Evolutionary conservation across 2,329 filamentous ascomycete species (phyloP), one percentile per base, ranked within the genome.

Genomic region (Diaporthe sp.): DNA sequence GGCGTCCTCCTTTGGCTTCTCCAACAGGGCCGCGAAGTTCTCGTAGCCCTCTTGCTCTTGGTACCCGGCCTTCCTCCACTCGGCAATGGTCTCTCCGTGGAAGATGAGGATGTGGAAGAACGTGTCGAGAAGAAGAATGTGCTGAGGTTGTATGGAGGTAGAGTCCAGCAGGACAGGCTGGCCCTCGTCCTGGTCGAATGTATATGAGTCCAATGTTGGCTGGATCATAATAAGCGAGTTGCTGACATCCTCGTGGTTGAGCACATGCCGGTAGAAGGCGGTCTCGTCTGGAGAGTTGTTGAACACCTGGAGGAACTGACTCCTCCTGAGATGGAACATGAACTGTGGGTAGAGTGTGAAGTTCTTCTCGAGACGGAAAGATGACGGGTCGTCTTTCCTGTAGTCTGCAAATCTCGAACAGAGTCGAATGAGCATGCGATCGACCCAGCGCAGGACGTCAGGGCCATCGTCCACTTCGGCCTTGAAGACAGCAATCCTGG

Each of bases 21-120:
- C 95, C 64, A 99, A 89, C 68, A 99, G 88, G 42, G 92, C 86
- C 67, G 93, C 93, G 86, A 99, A 97, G 85, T 98, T 98, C 84
- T 98, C 97, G 81, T 99, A 99, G 13, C 97, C 97, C 82, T 98
- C 96, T 84, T 98, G 96, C 2, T 98, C 95, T 79, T 99, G 97
- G 82, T 99, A 99, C 1, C 97, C 97, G 25, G 96, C 96, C 84
- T 99, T 98, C 78, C 96, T 92, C 97, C 97, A 99, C 83, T 98
- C 95, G 0, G 97, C 97, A 84, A 98, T 94, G 0, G 96, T 98
- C 87, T 99, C 96, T 77, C 97, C 97, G 80, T 99, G 96, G 90
- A 98, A 99, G 80, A 99, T 99, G 72, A 99, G 91, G 76, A 99
- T 99, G 83, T 99, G 97, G 90, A 99, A 99, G 88, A 99, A 99